Base-by-base conservation (phyloP, 2,329 filamentous ascomycete species). In the Claviceps cyperi region DNA sequence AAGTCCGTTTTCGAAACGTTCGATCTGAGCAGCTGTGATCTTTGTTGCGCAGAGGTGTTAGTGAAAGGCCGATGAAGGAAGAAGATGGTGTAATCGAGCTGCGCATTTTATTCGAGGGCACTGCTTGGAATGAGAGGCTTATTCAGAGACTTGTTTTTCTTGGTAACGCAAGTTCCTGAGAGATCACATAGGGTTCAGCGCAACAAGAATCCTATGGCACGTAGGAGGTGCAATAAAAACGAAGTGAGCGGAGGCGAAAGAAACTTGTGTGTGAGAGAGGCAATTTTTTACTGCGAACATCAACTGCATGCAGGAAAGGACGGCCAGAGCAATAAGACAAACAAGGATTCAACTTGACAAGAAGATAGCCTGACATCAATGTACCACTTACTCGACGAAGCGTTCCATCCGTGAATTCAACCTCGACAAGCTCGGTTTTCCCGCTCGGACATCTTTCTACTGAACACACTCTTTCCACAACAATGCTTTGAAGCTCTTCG, bases 371-470 rank as follows among this genome's bases (percentile, higher is more conserved):
- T 32, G 24, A 22, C 4, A 15, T 24, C 17, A 9, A 5, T 47
- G 15, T 41, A 37, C 43, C 13, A 50, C 51, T 37, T 64, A 76
- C 73, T 56, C 65, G 52, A 49, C 72, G 65, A 53, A 67, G 56
- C 47, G 66, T 64, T 22, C 72, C 73, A 54, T 75, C 72, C 32
- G 67, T 66, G 46, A 73, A 75, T 52, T 73, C 70, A 11, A 71
- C 62, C 4, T 56, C 59, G 43, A 69, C 71, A 21, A 58, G 59
- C 1, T 57, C 40, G 28, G 19, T 21, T 9, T 64, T 55, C 6
- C 55, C 57, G 8, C 53, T 51, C 14, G 60, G 57, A 1, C 56
- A 56, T 1, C 57, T 52, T 14, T 61, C 54, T 48, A 67, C 57
- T 5, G 62, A 60, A 1, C 64, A 43, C 4, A 76, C 55, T 4